A percentile compares a stretch with the other conserved stretches of the same genome.
Conservation (phyloP, 2,329 filamentous ascomycete genomes). For the Xylaria sp. region DNA sequence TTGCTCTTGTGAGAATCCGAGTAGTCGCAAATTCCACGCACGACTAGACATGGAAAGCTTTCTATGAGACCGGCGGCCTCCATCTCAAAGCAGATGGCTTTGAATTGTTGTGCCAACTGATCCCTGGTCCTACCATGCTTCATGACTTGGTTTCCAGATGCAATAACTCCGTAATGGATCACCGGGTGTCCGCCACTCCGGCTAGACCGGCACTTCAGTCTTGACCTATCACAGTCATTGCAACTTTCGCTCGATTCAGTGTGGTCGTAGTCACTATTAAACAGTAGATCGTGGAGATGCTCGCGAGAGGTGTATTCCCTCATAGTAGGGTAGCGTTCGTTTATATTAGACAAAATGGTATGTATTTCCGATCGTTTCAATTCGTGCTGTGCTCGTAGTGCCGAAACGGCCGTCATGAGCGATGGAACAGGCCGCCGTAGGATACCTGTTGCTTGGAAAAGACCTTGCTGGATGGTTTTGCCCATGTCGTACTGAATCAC, state of each 20-base stretch:
- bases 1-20: constrained; percentile 22
- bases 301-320: not conserved
- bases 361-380: not conserved
- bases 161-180: constrained; percentile 28
- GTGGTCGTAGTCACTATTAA: constrained; percentile 13
- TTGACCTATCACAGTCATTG: constrained; percentile 9
- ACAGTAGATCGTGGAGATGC: constrained; percentile 8
- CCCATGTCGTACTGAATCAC: constrained; percentile 30
- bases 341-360: not conserved
- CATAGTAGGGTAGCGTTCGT: not conserved
- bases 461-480: constrained; percentile 22
- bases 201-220: not conserved
- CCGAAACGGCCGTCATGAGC: constrained; percentile 12
- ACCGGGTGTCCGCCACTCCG: not conserved
- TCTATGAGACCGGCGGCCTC: constrained; percentile 20
- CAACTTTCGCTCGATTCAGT: not conserved
- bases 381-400: constrained; percentile 10
- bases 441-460: constrained; percentile 4
- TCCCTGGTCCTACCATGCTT: constrained; percentile 24
- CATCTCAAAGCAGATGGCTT: constrained; percentile 29
- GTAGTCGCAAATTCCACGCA: constrained; percentile 21
- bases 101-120: not conserved
- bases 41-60: constrained; percentile 15
- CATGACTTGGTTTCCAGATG: constrained; percentile 29
- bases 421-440: constrained; percentile 3